Conservation (phyloP, 345 rosid genomes). For the Populus ilicifolia region DNA sequence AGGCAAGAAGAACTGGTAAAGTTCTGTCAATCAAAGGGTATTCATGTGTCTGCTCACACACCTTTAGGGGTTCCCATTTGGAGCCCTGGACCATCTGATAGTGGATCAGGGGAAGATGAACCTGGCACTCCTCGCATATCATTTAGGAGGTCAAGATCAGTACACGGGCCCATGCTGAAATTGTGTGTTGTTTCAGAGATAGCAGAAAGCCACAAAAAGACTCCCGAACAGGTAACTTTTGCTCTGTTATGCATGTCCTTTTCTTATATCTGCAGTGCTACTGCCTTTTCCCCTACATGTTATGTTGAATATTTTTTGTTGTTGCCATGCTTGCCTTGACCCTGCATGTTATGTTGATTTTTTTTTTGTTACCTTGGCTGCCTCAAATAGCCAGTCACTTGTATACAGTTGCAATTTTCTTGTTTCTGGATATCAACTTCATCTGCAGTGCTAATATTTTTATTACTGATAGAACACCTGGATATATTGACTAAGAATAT, state of each 20-base stretch:
- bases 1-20: constrained; percentile 63
- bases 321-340: background rate
- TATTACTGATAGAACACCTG: background rate
- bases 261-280: background rate
- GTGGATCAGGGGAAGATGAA: constrained; percentile 63
- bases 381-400: background rate
- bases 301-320: background rate
- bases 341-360: background rate
- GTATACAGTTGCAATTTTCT: background rate
- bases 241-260: background rate
- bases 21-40: constrained; percentile 51
- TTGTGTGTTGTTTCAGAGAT: constrained; percentile 51
- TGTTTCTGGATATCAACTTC: background rate
- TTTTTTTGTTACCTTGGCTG: background rate
- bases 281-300: background rate
- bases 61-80: constrained; percentile 59
- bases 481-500: background rate
- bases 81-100: constrained; percentile 48
- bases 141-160: constrained; percentile 62
- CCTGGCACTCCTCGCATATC: constrained; percentile 62
- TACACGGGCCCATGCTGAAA: constrained; percentile 65
- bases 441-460: background rate
- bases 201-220: constrained; percentile 47
- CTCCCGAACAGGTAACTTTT: constrained; percentile 54
- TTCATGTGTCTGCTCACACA: constrained; percentile 70